These are phyloP conservation scores for Leishmania mexicana DNA, from an alignment of 208 protist species.

Conservation along the genomic window DNA sequence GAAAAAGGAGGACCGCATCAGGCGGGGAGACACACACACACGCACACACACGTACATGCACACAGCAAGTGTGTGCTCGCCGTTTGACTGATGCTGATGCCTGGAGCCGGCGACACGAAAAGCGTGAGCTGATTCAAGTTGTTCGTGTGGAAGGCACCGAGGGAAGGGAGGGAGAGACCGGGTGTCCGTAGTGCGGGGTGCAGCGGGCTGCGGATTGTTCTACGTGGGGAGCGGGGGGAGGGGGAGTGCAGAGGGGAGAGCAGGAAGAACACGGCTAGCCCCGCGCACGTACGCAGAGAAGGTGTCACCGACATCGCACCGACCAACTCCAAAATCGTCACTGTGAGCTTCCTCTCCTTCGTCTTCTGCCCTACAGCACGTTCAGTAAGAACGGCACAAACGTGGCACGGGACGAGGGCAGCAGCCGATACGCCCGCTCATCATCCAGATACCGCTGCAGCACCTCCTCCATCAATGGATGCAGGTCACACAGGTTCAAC, in stretches of 20 bases:
- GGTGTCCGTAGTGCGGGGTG: background rate
- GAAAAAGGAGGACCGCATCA: background rate
- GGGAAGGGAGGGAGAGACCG: background rate
- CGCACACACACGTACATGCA: background rate
- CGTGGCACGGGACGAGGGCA: slow-evolving; percentile 46
- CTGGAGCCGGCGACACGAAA: background rate
- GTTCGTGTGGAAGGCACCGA: background rate
- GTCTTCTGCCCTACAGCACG: slow-evolving; percentile 34
- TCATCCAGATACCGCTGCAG: slow-evolving; percentile 59
- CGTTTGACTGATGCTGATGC: background rate
- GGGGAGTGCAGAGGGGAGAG: background rate
- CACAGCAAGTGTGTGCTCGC: background rate
- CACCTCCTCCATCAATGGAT: slow-evolving; percentile 48
- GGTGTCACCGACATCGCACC: background rate
- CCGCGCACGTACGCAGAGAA: background rate
- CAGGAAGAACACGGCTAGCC: background rate
- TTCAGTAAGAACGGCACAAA: slow-evolving; percentile 70
- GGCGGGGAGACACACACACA: background rate
- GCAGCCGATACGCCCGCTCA: slow-evolving; percentile 46
- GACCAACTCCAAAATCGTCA: background rate
- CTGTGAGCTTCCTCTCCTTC: background rate
- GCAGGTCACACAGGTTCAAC: slow-evolving; percentile 64
- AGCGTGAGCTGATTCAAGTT: background rate
- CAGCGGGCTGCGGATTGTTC: background rate
- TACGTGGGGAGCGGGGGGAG: background rate